Percentiles rank a stretch among this genome's conserved stretches.
phyloP scores from a whole-genome alignment of 78 protist species.

The Guillardia theta region DNA sequence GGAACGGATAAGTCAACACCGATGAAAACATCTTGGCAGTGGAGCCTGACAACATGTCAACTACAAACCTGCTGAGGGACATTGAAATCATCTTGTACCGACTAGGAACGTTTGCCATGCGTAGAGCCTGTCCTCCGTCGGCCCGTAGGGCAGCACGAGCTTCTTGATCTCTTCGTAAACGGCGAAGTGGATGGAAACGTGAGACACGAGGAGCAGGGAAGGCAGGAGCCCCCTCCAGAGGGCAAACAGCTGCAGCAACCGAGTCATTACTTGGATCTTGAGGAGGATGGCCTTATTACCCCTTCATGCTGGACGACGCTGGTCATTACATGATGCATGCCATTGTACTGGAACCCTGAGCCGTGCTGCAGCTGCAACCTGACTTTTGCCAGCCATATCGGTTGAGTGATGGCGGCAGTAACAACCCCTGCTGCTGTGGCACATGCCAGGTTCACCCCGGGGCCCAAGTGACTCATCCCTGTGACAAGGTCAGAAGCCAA shows the following conservation, averaged over 20 bases:
- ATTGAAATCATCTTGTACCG: no score
- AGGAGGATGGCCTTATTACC: no score
- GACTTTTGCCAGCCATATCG: neutral
- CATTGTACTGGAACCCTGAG: neutral
- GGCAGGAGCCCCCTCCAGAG: neutral
- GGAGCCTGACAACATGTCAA: no score
- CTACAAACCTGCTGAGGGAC: no score
- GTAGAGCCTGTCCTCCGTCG: no score
- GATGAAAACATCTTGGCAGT: no score
- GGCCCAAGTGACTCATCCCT: neutral
- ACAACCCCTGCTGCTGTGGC: neutral
- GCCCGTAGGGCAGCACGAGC: neutral
- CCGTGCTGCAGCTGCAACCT: neutral
- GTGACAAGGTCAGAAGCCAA: no score
- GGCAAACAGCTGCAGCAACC: no score
- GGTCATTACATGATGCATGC: neutral
- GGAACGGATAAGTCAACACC: slow-evolving; percentile 26
- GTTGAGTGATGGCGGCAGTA: neutral
- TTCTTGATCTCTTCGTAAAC: neutral
- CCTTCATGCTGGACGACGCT: neutral
- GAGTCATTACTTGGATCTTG: no score
- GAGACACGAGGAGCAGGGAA: neutral
- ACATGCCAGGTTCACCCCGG: neutral
- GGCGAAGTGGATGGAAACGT: neutral
- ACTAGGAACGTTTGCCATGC: no score